Percentiles rank a stretch among this genome's conserved stretches.
Conservation (phyloP, 331 rosid species). For the Quercus lobata region DNA sequence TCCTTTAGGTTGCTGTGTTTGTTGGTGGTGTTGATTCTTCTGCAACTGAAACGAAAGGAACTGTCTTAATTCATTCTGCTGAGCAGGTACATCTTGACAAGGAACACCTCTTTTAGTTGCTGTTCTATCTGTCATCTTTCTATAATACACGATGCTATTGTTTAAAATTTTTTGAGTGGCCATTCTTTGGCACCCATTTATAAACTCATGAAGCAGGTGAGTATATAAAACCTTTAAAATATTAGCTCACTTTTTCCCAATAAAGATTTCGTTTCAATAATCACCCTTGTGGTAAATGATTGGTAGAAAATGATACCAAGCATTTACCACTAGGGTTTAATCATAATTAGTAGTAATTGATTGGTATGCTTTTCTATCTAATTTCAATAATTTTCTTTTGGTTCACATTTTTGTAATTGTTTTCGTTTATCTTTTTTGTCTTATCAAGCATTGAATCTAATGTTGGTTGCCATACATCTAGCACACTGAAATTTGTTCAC, state of each 20-base stretch:
- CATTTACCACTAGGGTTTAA: too few relatives aligned
- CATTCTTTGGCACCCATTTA: not conserved
- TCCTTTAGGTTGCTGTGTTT: constrained; percentile 78
- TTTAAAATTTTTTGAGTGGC: not conserved
- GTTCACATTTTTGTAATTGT: not conserved
- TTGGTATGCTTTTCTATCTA: too few relatives aligned
- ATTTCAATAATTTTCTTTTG: too few relatives aligned
- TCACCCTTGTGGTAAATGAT: too few relatives aligned
- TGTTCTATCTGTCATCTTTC: not conserved
- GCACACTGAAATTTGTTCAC: not conserved
- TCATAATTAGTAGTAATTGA: too few relatives aligned
- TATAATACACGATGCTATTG: not conserved
- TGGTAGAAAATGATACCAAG: too few relatives aligned
- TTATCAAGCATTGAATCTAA: not conserved
- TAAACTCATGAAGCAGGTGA: too few relatives aligned
- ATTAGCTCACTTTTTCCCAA: too few relatives aligned
- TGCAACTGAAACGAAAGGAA: constrained; percentile 22
- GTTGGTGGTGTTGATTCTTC: constrained; percentile 91
- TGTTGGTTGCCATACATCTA: not conserved
- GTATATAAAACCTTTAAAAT: too few relatives aligned
- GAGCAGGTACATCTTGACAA: not conserved
- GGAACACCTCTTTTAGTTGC: not conserved
- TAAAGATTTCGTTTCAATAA: too few relatives aligned
- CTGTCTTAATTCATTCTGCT: too few relatives aligned
- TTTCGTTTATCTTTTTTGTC: not conserved